phyloP scores from a whole-genome alignment of 495 filamentous ascomycete genomes.

The Aspergillus ostianus region DNA sequence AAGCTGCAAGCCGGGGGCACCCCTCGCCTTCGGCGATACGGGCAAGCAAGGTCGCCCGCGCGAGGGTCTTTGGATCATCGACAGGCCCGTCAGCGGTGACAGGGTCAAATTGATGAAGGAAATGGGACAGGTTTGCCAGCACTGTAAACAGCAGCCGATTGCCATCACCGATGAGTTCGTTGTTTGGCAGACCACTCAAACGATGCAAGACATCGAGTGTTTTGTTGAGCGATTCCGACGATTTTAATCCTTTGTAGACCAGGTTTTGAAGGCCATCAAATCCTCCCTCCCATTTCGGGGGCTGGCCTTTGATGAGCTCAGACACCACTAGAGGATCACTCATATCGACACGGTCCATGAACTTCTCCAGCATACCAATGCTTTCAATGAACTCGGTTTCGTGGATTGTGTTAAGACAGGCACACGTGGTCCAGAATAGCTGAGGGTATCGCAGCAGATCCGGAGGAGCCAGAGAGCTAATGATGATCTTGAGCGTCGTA shows the following conservation, averaged over 20 bases:
- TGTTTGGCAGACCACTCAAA: constrained; percentile 76
- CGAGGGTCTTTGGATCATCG: constrained; percentile 52
- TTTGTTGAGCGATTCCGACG: constrained; percentile 72
- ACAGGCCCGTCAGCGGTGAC: constrained; percentile 20
- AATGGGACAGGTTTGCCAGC: constrained; percentile 85
- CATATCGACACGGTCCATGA: constrained; percentile 81
- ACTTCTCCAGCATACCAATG: constrained; percentile 84
- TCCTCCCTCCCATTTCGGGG: constrained; percentile 81
- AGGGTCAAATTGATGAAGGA: constrained; percentile 76
- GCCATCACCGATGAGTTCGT: constrained; percentile 76
- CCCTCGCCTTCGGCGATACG: constrained; percentile 67
- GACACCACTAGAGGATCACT: constrained; percentile 63
- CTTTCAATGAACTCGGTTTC: constrained; percentile 93
- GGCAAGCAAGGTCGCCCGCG: constrained; percentile 67
- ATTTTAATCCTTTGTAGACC: constrained; percentile 87
- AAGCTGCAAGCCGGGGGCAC: constrained; percentile 45
- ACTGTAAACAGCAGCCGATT: constrained; percentile 79
- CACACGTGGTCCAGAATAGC: constrained; percentile 95
- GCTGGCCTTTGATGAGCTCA: constrained; percentile 71
- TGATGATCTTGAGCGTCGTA: constrained; percentile 86
- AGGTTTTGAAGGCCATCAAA: constrained; percentile 86
- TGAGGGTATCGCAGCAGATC: constrained; percentile 87
- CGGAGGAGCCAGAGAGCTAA: constrained; percentile 72
- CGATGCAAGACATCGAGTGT: constrained; percentile 76
- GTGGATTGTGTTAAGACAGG: constrained; percentile 92